Conservation (phyloP, 257 asterid species). For the Capsicum rhomboideum region DNA sequence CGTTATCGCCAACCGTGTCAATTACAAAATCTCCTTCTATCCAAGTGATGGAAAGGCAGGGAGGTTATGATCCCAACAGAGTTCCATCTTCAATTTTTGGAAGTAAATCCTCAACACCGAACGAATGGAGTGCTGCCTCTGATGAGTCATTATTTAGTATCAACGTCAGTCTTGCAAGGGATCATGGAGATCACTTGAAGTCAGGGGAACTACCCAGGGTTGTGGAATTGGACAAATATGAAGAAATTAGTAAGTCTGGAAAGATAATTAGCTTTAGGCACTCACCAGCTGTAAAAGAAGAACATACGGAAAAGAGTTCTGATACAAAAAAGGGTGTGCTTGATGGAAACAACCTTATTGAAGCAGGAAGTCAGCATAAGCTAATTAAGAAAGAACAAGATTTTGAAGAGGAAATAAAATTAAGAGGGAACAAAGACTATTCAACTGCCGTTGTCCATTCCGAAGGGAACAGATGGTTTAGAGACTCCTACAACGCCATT, state of each 20-base stretch:
- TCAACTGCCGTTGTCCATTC: background rate
- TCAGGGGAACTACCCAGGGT: slow-evolving; percentile 19
- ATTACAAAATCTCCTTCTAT: slow-evolving; percentile 17
- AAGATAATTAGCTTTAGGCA: slow-evolving; percentile 5
- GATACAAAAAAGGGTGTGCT: background rate
- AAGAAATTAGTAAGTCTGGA: slow-evolving; percentile 8
- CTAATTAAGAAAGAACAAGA: slow-evolving; percentile 8
- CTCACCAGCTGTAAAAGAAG: slow-evolving; percentile 11
- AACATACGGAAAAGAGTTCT: background rate
- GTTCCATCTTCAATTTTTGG: slow-evolving; percentile 24
- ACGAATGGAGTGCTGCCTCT: slow-evolving; percentile 36
- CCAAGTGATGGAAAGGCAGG: slow-evolving; percentile 37
- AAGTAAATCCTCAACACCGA: slow-evolving; percentile 11
- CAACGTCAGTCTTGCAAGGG: slow-evolving; percentile 9
- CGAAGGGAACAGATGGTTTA: background rate
- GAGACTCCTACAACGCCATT: slow-evolving; percentile 8
- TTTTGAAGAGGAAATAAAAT: slow-evolving; percentile 9
- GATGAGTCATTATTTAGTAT: slow-evolving; percentile 43
- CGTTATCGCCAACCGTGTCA: slow-evolving; percentile 10
- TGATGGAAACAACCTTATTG: slow-evolving; percentile 9
- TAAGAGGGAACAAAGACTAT: background rate
- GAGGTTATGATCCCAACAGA: slow-evolving; percentile 29
- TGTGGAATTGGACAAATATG: slow-evolving; percentile 9
- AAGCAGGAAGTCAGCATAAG: background rate
- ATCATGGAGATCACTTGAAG: slow-evolving; percentile 6